phyloP scores from a whole-genome alignment of 1,284 basidiomycete species.

The Ustilago loliicola region DNA sequence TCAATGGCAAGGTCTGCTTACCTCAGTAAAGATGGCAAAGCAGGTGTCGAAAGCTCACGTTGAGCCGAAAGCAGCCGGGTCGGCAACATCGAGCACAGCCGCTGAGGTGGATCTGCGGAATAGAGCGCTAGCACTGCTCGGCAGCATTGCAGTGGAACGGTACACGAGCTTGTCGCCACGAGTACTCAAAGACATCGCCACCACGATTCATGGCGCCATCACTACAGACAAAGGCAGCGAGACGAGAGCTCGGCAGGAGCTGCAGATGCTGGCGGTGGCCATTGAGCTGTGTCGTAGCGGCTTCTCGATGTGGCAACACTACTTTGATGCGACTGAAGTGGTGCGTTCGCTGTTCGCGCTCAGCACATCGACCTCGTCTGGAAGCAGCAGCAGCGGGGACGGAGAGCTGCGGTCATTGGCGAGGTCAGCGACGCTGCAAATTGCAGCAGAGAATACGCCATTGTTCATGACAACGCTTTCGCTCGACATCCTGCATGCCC shows the following conservation, averaged over 20 bases:
- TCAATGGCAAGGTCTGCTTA: conserved; percentile 65
- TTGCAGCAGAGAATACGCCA: conserved; percentile 85
- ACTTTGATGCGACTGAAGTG: conserved; percentile 90
- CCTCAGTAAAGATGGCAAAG: conserved; percentile 9
- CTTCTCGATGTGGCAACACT: conserved; percentile 93
- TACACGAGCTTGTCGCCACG: conserved; percentile 83
- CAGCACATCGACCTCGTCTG: conserved; percentile 20
- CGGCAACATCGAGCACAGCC: neutral
- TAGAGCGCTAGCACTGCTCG: conserved; percentile 43
- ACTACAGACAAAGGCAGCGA: conserved; percentile 33
- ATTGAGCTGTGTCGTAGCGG: conserved; percentile 90
- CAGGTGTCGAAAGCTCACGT: neutral
- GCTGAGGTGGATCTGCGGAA: conserved; percentile 20
- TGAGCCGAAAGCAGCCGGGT: conserved; percentile 9
- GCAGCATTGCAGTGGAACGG: conserved; percentile 82
- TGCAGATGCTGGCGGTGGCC: conserved; percentile 77
- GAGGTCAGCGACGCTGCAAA: conserved; percentile 83
- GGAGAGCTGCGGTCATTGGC: conserved; percentile 72
- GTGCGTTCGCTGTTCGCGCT: conserved; percentile 86
- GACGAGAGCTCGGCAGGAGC: conserved; percentile 70
- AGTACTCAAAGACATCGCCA: conserved; percentile 83
- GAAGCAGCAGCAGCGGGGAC: conserved; percentile 20
- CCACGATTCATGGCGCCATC: conserved; percentile 76
- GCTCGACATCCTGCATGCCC: conserved; percentile 88
- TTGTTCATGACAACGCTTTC: conserved; percentile 95